Evolutionary conservation across 768 basidiomycete genomes (phyloP).

Genomic region (Clavaria fumosa): DNA sequence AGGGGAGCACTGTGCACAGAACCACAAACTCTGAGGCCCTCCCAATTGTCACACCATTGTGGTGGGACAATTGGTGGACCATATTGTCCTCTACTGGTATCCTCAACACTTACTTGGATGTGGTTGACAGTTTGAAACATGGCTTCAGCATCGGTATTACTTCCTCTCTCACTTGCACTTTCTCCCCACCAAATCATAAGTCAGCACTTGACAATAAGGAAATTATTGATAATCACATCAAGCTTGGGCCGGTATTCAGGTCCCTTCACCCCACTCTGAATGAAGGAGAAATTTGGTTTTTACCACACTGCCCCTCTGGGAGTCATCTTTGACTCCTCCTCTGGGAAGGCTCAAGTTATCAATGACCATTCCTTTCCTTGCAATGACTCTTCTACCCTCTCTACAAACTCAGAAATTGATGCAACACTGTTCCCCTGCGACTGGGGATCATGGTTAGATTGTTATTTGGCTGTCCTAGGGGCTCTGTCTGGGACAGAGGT

Average conservation of each 20-base stretch:
- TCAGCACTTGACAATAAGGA: constrained; percentile 3
- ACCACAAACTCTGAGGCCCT: too few species aligned
- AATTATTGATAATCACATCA: constrained; percentile 8
- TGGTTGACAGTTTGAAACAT: constrained; percentile 10
- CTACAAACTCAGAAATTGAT: constrained; percentile 5
- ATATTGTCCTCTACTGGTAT: constrained; percentile 2
- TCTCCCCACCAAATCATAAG: constrained; percentile 1
- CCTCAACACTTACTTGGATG: constrained; percentile 8
- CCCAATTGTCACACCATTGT: too few species aligned
- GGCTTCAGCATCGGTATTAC: constrained; percentile 9
- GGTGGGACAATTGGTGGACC: constrained; percentile 8
- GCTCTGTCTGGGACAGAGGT: constrained; percentile 14
- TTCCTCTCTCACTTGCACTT: neutral
- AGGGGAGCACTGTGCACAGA: too few species aligned
- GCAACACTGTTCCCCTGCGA: neutral
- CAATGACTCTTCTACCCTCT: constrained; percentile 8
- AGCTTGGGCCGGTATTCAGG: constrained; percentile 10
- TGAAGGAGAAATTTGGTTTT: too few species aligned
- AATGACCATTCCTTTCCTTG: constrained; percentile 9
- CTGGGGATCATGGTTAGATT: neutral
- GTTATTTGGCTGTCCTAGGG: neutral
- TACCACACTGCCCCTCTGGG: too few species aligned
- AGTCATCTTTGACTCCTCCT: constrained; percentile 3
- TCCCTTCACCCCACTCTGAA: too few species aligned
- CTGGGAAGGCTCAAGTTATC: constrained; percentile 11